Percentiles rank a stretch among this genome's conserved stretches.
These are phyloP conservation scores for Mycothermus thermophilus DNA, from an alignment of 495 filamentous ascomycete species.

Conservation along the genomic window DNA sequence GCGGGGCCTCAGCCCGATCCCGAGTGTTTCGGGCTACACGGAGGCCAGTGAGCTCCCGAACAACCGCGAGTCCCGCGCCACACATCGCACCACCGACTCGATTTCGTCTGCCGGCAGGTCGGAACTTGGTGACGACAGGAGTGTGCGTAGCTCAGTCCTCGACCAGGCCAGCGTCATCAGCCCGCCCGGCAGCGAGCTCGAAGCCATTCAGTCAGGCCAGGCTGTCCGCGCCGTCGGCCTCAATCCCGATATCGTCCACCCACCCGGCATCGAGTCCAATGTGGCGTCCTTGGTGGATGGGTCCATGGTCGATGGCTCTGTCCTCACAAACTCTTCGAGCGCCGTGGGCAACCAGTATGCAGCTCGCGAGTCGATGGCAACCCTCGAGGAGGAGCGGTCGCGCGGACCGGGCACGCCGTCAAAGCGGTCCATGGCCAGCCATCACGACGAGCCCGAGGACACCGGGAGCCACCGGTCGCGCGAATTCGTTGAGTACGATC, in stretches of 20 bases:
- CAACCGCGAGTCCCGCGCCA: slow-evolving; percentile 35
- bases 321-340: slow-evolving; percentile 41
- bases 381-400: slow-evolving; percentile 16
- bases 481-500: slow-evolving; percentile 31
- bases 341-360: slow-evolving; percentile 18
- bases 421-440: slow-evolving; percentile 23
- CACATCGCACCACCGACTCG: slow-evolving; percentile 32
- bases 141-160: slow-evolving; percentile 28
- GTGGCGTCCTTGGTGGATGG: slow-evolving; percentile 80
- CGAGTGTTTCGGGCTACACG: slow-evolving; percentile 70
- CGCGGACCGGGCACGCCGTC: slow-evolving; percentile 21
- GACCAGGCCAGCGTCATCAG: slow-evolving; percentile 48
- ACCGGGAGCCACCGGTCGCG: slow-evolving; percentile 19
- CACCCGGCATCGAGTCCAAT: slow-evolving; percentile 65
- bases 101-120: slow-evolving; percentile 27
- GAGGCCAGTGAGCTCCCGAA: slow-evolving; percentile 35
- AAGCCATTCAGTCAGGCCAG: slow-evolving; percentile 48
- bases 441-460: slow-evolving; percentile 16
- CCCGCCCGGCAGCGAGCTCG: slow-evolving; percentile 56
- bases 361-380: slow-evolving; percentile 24
- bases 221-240: slow-evolving; percentile 52
- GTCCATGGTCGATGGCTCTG: slow-evolving; percentile 66
- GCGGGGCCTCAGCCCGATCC: slow-evolving; percentile 68
- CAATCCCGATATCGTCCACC: slow-evolving; percentile 63
- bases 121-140: slow-evolving; percentile 28